Evolutionary conservation across 148 eudicot species (phyloP).

Genomic region (Beta vulgaris): DNA sequence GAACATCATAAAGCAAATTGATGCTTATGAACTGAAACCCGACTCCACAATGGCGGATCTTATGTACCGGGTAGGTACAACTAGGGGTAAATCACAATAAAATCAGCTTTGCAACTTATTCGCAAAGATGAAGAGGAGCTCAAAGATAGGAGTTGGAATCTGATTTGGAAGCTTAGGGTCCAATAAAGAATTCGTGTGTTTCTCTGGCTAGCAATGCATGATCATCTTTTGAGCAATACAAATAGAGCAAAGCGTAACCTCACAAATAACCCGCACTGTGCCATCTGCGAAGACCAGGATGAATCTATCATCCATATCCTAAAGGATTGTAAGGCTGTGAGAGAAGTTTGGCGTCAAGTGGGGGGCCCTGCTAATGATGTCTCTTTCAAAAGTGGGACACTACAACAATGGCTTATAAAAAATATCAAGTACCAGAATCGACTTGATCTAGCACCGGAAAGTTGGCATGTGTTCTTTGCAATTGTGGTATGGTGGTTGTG

Average conservation of each 20-base stretch:
- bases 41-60: not conserved
- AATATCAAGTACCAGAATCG: not conserved
- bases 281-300: not conserved
- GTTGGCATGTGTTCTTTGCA: not conserved
- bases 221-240: not conserved
- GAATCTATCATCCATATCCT: not conserved
- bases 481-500: not conserved
- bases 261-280: not conserved
- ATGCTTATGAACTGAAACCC: not conserved
- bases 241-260: not conserved
- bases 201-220: not conserved
- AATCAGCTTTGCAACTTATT: not conserved
- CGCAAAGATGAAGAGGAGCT: not conserved
- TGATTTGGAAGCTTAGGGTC: not conserved
- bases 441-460: not conserved
- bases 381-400: not conserved
- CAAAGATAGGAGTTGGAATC: not conserved
- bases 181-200: not conserved
- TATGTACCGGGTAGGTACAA: not conserved
- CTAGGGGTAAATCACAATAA: not conserved
- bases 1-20: not conserved
- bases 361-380: not conserved
- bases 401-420: not conserved
- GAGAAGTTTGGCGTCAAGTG: not conserved
- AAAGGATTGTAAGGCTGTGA: not conserved